Base-by-base conservation (phyloP, 306 rosid genomes). In the Vigna mungo region DNA sequence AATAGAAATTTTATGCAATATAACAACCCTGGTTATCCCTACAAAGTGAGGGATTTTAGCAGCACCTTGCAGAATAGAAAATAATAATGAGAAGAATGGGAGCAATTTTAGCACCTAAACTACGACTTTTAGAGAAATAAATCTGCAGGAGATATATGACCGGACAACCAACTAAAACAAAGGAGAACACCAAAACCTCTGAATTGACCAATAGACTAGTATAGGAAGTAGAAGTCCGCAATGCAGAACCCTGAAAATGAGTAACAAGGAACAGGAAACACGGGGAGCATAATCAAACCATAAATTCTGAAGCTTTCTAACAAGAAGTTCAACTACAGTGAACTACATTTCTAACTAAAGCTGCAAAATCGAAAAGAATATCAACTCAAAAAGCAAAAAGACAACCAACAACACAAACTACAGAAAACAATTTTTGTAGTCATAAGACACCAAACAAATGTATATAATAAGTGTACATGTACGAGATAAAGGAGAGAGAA, bases 171-270 rank as follows among this genome's bases (percentile, higher is more conserved):
- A 25, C 27, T 13, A 30, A 69, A 18, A 17, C 6, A 44, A 17
- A 63, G 17, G 55, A 63, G 39, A 65, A 54, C 18, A 51, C 64
- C 66, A 68, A 14, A 83, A 21, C 55, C 69, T 62, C 41, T 10
- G 8, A 70, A 36, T 68, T 16, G 56, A 68, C 36, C 36, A 47
- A 69, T 52, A 46, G 36, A 17, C 52, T 27, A 7, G 60, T 21
- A 13, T 53, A 44, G 43, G 49, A 63, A 63, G 36, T 70, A 46
- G 20, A 36, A 63, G 63, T 67, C 37, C 41, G n/a, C 30, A 15
- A 32, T 36, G 39, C 66, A 79, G 37, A 67, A 78, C 8, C n/a
- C 17, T 7, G 63, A 36, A 72, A 49, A 15, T 39, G 55, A 25
- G 78, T 68, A 52, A 52, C 9, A 32, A n/a, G 18, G 36, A 54